Evolutionary conservation across 352 stramenopile genomes (phyloP).

Genomic region (Phytophthora pluvialis): DNA sequence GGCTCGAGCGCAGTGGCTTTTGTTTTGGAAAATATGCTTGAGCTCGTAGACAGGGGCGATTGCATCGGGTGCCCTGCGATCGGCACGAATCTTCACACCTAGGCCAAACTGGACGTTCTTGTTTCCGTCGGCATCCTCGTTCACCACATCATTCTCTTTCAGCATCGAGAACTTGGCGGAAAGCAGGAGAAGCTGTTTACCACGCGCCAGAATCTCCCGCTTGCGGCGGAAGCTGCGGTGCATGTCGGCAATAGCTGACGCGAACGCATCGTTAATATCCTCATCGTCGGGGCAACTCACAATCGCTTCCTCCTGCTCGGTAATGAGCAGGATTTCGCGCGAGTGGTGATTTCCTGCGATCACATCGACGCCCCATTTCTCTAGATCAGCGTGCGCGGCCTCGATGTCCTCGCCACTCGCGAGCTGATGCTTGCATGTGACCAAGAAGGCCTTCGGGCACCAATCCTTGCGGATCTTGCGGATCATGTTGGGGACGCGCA

Average conservation of each 20-base stretch:
- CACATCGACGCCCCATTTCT: conserved; percentile 85
- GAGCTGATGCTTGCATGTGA: conserved; percentile 84
- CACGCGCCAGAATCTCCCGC: conserved; percentile 77
- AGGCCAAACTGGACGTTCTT: conserved; percentile 88
- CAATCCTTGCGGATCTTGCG: conserved; percentile 83
- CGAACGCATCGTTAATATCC: conserved; percentile 85
- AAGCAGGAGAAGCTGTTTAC: conserved; percentile 79
- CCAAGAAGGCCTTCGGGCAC: conserved; percentile 81
- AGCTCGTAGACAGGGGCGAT: conserved; percentile 78
- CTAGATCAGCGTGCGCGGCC: conserved; percentile 67
- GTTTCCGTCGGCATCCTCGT: conserved; percentile 85
- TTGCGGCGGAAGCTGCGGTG: conserved; percentile 79
- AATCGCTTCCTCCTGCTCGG: conserved; percentile 83
- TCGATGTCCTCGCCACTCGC: conserved; percentile 74
- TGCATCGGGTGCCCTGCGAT: conserved; percentile 52
- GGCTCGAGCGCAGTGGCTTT: conserved; percentile 73
- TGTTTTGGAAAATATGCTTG: conserved; percentile 89
- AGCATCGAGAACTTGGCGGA: conserved; percentile 91
- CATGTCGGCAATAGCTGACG: conserved; percentile 71
- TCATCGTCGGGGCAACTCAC: conserved; percentile 76
- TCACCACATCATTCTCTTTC: conserved; percentile 86
- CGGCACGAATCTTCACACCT: conserved; percentile 78
- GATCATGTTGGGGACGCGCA: conserved; percentile 81
- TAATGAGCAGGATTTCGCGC: conserved; percentile 79
- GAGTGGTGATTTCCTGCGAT: conserved; percentile 72